Evolutionary conservation across 2,329 filamentous ascomycete species (phyloP), one percentile per base, ranked within the genome.

Genomic region (Hypoxylon sp.): DNA sequence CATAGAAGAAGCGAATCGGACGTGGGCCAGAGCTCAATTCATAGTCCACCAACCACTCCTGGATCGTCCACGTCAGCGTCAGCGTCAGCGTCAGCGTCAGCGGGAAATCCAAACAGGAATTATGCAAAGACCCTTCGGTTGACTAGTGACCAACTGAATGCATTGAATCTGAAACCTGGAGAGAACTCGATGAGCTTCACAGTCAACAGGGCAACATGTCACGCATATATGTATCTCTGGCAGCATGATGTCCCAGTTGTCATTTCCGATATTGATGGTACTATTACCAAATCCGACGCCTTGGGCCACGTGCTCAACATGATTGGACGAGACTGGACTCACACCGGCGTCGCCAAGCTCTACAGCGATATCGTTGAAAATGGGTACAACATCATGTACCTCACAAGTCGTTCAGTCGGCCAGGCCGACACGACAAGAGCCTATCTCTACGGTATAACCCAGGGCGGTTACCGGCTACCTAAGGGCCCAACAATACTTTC

Each of bases 381-480:
- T 73, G 95, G 95, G 6, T 99, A 98, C 83, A 98, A 99, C 77
- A 96, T 99, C 74, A 93, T 99, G 86, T 99, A 99, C 76, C 85
- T 99, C 47, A 99, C 95, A 0, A 96, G 92, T 75, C 89, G 95
- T 53, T 95, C 92, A 13, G 94, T 98, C 47, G 96, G 95, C 0
- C 94, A 96, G 78, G 92, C 95, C 15, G 95, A 99, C 77, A 93
- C 84, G 0, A 99, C 95, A 1, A 84, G 95, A 60, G 87, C 92
- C 0, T 99, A 99, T 76, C 84, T 99, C 2, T 91, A 94, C 62
- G 93, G 94, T 24, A 93, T 99, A 20, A 83, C 89, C 7, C 95
- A 99, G 77, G 94, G 97, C 60, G 90, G 90, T 28, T 97, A 92
- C 79, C 88, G 87, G 49, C 81, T 99, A 37, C 95, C 95, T 0